Evolutionary conservation across 805 yeast genomes (phyloP).

Genomic region (Hagleromyces aurorensis): DNA sequence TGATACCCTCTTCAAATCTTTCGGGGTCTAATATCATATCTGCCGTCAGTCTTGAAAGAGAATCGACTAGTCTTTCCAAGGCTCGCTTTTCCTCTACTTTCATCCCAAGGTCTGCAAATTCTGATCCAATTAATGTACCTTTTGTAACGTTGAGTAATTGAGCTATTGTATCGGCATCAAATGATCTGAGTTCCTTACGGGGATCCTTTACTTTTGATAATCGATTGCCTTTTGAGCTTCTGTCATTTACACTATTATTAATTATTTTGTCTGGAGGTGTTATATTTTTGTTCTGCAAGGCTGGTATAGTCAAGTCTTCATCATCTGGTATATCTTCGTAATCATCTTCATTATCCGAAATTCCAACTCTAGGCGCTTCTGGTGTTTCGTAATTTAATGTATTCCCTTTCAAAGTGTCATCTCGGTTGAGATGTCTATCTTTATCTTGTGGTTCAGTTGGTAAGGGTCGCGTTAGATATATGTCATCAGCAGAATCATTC

Average conservation of each 20-base stretch:
- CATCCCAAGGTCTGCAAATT: slow-evolving; percentile 64
- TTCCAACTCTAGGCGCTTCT: background rate
- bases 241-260: too few species aligned
- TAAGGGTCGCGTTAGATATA: slow-evolving; percentile 19
- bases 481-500: slow-evolving; percentile 8
- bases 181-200: slow-evolving; percentile 17
- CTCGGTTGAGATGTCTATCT: slow-evolving; percentile 1
- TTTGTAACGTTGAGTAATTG: slow-evolving; percentile 34
- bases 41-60: slow-evolving; percentile 75
- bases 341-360: slow-evolving; percentile 14
- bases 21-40: slow-evolving; percentile 85
- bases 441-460: slow-evolving; percentile 14
- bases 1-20: slow-evolving; percentile 71
- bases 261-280: too few species aligned
- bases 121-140: slow-evolving; percentile 41
- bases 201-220: too few species aligned
- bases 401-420: slow-evolving; percentile 1
- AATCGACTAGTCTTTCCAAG: slow-evolving; percentile 78
- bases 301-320: slow-evolving; percentile 4
- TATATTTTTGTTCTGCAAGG: too few species aligned
- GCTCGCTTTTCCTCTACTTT: slow-evolving; percentile 71
- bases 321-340: slow-evolving; percentile 17
- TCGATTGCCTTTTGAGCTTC: too few species aligned
- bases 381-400: background rate
- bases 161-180: slow-evolving; percentile 30